A percentile compares a stretch with the other conserved stretches of the same genome.
These are phyloP conservation scores for Alternaria hordeiaustralica DNA, from an alignment of 2,329 filamentous ascomycete genomes.

Conservation along the genomic window DNA sequence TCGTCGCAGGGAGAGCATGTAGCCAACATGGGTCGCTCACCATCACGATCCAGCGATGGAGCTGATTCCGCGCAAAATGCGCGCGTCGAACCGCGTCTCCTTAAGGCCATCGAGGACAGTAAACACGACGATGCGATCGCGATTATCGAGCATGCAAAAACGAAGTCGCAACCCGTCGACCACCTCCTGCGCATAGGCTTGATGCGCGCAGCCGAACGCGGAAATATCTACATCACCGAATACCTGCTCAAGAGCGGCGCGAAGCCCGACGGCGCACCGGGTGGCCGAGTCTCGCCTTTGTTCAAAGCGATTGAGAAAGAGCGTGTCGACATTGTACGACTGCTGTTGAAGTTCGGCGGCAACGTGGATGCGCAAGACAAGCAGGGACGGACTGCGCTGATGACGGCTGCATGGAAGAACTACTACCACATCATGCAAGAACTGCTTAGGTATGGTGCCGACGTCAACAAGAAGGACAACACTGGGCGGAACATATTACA, in stretches of 20 bases:
- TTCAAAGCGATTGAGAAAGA: slow-evolving; percentile 43
- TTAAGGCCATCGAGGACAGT: slow-evolving; percentile 45
- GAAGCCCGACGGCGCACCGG: slow-evolving; percentile 42
- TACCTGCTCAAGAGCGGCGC: slow-evolving; percentile 43
- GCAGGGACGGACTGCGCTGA: slow-evolving; percentile 45
- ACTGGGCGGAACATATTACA: slow-evolving; percentile 44
- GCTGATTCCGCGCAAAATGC: slow-evolving; percentile 33
- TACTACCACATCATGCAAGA: slow-evolving; percentile 44
- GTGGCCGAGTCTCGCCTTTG: slow-evolving; percentile 38
- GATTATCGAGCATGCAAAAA: slow-evolving; percentile 45
- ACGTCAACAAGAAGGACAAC: slow-evolving; percentile 48
- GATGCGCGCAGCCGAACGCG: slow-evolving; percentile 44
- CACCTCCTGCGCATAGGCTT: slow-evolving; percentile 47
- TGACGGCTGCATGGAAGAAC: slow-evolving; percentile 48
- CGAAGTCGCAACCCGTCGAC: slow-evolving; percentile 39
- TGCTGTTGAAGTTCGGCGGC: slow-evolving; percentile 42
- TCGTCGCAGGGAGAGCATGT: slow-evolving; percentile 16
- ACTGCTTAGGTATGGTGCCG: slow-evolving; percentile 46
- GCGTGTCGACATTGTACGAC: slow-evolving; percentile 36
- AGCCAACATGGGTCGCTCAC: slow-evolving; percentile 41
- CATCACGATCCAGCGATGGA: slow-evolving; percentile 46
- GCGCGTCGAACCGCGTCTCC: slow-evolving; percentile 43
- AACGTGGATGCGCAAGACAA: slow-evolving; percentile 46
- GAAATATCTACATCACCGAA: slow-evolving; percentile 38
- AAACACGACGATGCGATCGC: slow-evolving; percentile 39